Evolutionary conservation across 1,284 basidiomycete species (phyloP).

Genomic region (Apiotrichum akiyoshidainum): DNA sequence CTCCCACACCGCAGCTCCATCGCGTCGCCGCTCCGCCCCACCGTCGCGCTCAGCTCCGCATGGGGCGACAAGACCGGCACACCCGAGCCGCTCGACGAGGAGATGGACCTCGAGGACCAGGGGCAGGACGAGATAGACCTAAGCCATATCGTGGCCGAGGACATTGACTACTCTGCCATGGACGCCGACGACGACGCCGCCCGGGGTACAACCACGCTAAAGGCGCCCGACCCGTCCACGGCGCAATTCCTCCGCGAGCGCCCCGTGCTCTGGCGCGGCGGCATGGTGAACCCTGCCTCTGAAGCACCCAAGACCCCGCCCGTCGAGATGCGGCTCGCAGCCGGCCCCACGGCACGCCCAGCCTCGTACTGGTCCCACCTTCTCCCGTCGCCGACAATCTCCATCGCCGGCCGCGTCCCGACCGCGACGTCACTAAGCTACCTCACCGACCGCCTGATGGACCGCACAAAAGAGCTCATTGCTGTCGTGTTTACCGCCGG

Average conservation of each 20-base stretch:
- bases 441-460: constrained; percentile 69
- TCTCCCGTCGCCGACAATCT: constrained; percentile 32
- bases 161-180: constrained; percentile 3
- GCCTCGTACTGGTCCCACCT: constrained; percentile 25
- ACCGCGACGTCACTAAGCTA: constrained; percentile 69
- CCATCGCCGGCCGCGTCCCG: constrained; percentile 65
- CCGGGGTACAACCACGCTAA: constrained; percentile 10
- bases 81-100: background rate
- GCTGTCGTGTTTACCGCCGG: constrained; percentile 67
- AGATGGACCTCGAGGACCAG: constrained; percentile 11
- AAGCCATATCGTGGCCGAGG: constrained; percentile 33
- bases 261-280: constrained; percentile 33
- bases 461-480: constrained; percentile 71
- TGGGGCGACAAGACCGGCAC: constrained; percentile 13
- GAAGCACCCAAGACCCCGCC: constrained; percentile 20
- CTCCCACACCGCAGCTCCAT: background rate
- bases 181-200: constrained; percentile 10
- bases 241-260: constrained; percentile 16
- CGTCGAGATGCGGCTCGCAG: constrained; percentile 23
- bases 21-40: constrained; percentile 1
- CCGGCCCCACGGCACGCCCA: constrained; percentile 8
- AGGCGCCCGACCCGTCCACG: constrained; percentile 17
- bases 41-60: constrained; percentile 16
- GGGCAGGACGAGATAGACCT: constrained; percentile 39
- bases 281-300: constrained; percentile 33